Evolutionary conservation across 2,329 filamentous ascomycete genomes (phyloP).

Genomic region (Fusarium tricinctum): DNA sequence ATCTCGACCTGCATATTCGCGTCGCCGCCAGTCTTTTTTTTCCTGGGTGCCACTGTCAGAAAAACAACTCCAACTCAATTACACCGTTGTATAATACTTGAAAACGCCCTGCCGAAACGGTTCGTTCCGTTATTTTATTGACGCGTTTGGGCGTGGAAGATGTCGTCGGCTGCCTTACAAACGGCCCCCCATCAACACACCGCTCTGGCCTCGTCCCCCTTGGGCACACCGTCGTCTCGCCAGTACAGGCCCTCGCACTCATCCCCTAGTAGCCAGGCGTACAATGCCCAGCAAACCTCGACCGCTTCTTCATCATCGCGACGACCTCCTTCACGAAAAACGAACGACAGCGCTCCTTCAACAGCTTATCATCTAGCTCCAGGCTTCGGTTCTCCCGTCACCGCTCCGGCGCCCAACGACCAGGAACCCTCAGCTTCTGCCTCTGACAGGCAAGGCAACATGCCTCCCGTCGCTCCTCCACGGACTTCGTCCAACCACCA

Average conservation of each 20-base stretch:
- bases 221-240: slow-evolving; percentile 63
- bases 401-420: slow-evolving; percentile 58
- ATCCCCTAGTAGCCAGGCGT: slow-evolving; percentile 68
- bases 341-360: slow-evolving; percentile 63
- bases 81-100: slow-evolving; percentile 25
- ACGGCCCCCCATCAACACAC: slow-evolving; percentile 69
- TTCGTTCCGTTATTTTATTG: slow-evolving; percentile 31
- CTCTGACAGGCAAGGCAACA: slow-evolving; percentile 69
- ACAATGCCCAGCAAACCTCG: slow-evolving; percentile 67
- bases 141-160: slow-evolving; percentile 52
- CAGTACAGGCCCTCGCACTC: slow-evolving; percentile 67
- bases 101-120: slow-evolving; percentile 18
- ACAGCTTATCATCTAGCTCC: slow-evolving; percentile 56
- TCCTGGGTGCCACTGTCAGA: slow-evolving; percentile 33
- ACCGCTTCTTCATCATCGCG: slow-evolving; percentile 66
- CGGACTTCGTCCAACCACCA: slow-evolving; percentile 81
- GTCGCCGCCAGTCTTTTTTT: slow-evolving; percentile 44
- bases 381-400: slow-evolving; percentile 64
- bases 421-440: slow-evolving; percentile 59
- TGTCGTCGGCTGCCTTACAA: slow-evolving; percentile 73
- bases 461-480: slow-evolving; percentile 81
- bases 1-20: slow-evolving; percentile 50
- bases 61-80: slow-evolving; percentile 26
- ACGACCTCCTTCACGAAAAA: slow-evolving; percentile 66
- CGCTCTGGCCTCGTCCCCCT: slow-evolving; percentile 63